These are phyloP conservation scores for Penicillium sp. DNA, from an alignment of 2,329 filamentous ascomycete species.

Conservation along the genomic window DNA sequence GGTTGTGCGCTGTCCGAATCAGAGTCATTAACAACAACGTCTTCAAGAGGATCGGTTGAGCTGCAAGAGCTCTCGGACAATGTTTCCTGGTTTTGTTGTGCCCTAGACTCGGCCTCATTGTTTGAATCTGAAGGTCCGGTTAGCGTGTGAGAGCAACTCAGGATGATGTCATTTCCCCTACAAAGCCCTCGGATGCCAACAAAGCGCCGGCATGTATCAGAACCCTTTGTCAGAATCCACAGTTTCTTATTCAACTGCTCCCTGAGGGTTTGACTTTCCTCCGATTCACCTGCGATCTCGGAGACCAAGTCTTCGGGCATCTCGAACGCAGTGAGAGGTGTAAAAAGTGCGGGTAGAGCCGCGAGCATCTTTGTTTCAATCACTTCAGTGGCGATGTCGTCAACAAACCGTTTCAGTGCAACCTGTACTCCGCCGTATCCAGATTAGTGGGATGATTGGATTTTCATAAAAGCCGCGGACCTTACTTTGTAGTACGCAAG, in stretches of 20 bases:
- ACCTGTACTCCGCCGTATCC: conserved; percentile 28
- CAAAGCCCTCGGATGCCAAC: neutral
- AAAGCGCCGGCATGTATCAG: conserved; percentile 43
- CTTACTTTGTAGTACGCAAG: conserved; percentile 47
- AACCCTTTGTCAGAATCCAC: conserved; percentile 39
- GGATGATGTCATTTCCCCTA: neutral
- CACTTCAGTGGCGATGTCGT: conserved; percentile 39
- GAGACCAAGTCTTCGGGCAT: conserved; percentile 18
- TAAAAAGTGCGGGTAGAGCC: conserved; percentile 21
- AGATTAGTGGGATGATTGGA: neutral
- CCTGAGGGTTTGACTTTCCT: conserved; percentile 12
- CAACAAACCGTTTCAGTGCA: conserved; percentile 39
- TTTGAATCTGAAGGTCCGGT: too few species aligned
- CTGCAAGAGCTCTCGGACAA: too few species aligned
- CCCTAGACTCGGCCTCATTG: too few species aligned
- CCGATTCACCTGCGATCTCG: conserved; percentile 23
- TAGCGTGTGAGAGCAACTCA: too few species aligned
- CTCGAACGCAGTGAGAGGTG: conserved; percentile 17
- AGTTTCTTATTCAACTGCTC: conserved; percentile 27
- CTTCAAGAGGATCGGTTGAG: too few species aligned
- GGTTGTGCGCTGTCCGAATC: too few species aligned
- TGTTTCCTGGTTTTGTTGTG: too few species aligned
- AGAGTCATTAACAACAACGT: too few species aligned
- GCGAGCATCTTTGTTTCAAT: conserved; percentile 35
- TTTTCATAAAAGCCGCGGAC: neutral